Base-by-base conservation (phyloP, 2,329 filamentous ascomycete species). In the Gnomoniopsis sp. region DNA sequence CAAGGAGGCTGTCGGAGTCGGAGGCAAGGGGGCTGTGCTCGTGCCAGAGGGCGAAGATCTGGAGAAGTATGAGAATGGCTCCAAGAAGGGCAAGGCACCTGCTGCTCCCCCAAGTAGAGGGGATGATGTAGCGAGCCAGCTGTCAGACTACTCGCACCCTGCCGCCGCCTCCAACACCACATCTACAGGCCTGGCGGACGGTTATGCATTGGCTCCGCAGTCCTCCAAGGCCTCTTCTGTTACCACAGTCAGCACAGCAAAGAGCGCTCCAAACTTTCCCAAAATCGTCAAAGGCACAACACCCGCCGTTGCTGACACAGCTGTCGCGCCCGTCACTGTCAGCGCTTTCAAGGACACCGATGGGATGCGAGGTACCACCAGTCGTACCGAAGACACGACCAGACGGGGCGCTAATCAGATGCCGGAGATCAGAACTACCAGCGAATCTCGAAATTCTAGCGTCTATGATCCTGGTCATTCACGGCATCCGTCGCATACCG, bases 1-100 rank as follows among this genome's bases (percentile, higher is more conserved):
- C 66, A 87, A 88, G 69, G 90, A 90, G 58, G 92, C 88, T 0
- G 90, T 96, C n/a, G 88, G 88, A 17, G 89, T 80, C 15, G 83
- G 81, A 47, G 88, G 84, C 62, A 75, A 71, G 60, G 46, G 59
- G 7, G 22, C 66, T n/a, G 30, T 63, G 17, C 66, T 66, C n/a
- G 30, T 63, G n/a, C 66, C 69, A n/a, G 69, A 70, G 15, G 59
- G 50, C 52, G 72, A 77, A 66, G 72, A 82, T 67, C 67, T 78
- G 22, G 78, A 80, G 15, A 55, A 51, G 14, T 22, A 49, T 17
- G 56, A 58, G 2, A 23, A 23, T 22, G 50, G 41, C 1, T 46
- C 53, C 53, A 59, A 26, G 15, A 62, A 55, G 30, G 57, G 47
- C 15, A 70, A 67, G 58, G 59, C 63, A 4, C 68, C 69, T 21